Evolutionary conservation across 2,329 filamentous ascomycete genomes (phyloP), one percentile per base, ranked within the genome.

Genomic region (Parasarocladium wereldwijsianum): DNA sequence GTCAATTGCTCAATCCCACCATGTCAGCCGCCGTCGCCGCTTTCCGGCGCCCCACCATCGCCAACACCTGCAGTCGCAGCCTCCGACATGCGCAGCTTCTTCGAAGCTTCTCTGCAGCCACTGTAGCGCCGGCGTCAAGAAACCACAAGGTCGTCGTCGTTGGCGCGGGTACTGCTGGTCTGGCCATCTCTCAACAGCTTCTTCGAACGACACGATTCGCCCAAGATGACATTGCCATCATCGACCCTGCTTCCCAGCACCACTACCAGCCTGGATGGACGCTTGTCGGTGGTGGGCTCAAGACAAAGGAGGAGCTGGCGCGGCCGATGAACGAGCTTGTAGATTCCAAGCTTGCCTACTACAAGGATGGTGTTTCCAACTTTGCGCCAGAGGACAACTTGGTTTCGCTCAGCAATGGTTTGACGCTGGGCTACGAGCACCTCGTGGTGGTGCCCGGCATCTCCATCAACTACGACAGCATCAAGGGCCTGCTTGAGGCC

Each of bases 251-350:
- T 1, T 45, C 52, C 38, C 72, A 61, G 58, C 73, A 79, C 44
- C 62, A 79, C 51, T 79, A 77, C 45, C 74, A 79, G 46, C 70
- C 74, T 1, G 74, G 74, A 31, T 79, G 73, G 73, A 78, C 74
- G 3, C 57, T 79, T 1, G 74, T 78, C 3, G 74, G 73, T 24
- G 72, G 68, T 23, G 74, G 74, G 3, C 57, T 79, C 23, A 77
- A 77, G 49, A 62, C 56, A 25, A 73, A 71, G 43, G 55, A 74
- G 38, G 62, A 74, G 15, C 50, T 78, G 33, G 60, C 62, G 25
- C 49, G 53, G 33, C 64, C 63, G 2, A 43, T 76, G 23, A 41
- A 53, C 5, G 51, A 51, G 28, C 44, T 78, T 29, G 49, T 77
- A 6, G 62, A 76, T 39, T 47, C 65, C n/a, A 71, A 72, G 42